phyloP scores from a whole-genome alignment of 202 grass and related monocot species.

The Panicum virgatum region DNA sequence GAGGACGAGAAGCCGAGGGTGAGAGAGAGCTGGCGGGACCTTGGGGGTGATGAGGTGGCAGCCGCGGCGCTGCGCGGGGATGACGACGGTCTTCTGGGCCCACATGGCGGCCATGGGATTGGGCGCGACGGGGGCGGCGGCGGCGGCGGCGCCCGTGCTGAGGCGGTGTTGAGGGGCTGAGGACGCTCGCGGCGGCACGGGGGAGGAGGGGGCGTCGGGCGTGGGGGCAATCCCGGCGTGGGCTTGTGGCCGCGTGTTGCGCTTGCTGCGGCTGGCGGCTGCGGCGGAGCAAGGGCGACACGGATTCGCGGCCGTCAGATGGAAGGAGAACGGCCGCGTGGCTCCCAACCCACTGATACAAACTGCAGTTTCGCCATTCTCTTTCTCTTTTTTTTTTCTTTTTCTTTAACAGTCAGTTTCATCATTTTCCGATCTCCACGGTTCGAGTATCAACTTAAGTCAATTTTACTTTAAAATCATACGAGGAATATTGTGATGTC shows the following conservation, averaged over 20 bases:
- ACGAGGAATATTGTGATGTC: too few species aligned
- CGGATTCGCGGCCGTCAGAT: background rate
- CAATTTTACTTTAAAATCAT: too few species aligned
- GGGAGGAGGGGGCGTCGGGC: too few species aligned
- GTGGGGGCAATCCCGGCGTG: background rate
- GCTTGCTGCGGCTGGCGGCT: too few species aligned
- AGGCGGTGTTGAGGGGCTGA: background rate
- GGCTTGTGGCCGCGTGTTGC: background rate
- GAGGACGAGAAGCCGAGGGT: background rate
- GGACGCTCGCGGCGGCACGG: background rate
- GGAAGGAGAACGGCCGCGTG: background rate
- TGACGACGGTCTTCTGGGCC: slow-evolving; percentile 90
- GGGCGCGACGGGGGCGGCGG: background rate
- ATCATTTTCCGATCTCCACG: too few species aligned
- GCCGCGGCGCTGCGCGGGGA: slow-evolving; percentile 74
- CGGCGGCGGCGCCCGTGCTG: background rate
- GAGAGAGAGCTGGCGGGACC: slow-evolving; percentile 19
- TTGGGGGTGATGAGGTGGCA: slow-evolving; percentile 94
- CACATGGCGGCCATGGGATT: slow-evolving; percentile 83
- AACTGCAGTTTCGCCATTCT: too few species aligned
- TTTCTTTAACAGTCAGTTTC: too few species aligned
- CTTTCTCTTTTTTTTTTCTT: too few species aligned
- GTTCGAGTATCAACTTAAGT: too few species aligned
- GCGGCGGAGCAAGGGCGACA: background rate
- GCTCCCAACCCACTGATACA: too few species aligned